phyloP scores from a whole-genome alignment of 2,329 filamentous ascomycete genomes.

The Fusarium neocosmosporiellum region DNA sequence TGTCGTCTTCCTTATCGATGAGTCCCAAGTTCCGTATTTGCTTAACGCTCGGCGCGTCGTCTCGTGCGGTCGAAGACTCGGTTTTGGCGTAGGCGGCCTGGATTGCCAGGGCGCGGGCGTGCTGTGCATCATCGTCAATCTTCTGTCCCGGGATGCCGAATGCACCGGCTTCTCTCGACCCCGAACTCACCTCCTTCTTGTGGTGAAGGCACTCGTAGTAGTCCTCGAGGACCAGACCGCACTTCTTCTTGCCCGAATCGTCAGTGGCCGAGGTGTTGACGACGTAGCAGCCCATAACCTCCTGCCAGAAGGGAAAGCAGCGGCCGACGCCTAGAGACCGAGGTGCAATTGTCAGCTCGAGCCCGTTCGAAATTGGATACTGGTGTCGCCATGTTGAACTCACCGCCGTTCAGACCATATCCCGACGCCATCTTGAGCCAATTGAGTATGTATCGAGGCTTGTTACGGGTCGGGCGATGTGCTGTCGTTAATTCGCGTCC shows the following conservation, averaged over 20 bases:
- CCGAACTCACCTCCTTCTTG: constrained; percentile 87
- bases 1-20: constrained; percentile 85
- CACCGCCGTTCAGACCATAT: constrained; percentile 84
- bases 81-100: constrained; percentile 88
- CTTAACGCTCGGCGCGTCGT: constrained; percentile 83
- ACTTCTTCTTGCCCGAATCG: constrained; percentile 86
- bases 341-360: constrained; percentile 39
- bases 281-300: constrained; percentile 97
- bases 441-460: constrained; percentile 44
- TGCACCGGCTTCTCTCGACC: not conserved
- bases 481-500: constrained; percentile 38
- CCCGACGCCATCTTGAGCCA: constrained; percentile 77
- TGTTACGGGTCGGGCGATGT: constrained; percentile 37
- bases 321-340: constrained; percentile 68
- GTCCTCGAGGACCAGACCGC: constrained; percentile 86
- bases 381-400: constrained; percentile 46
- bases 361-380: not conserved
- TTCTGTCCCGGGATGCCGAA: not conserved
- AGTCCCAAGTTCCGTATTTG: constrained; percentile 90
- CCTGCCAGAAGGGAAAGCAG: constrained; percentile 99
- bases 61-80: constrained; percentile 78
- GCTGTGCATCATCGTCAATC: constrained; percentile 62
- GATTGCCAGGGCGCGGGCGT: constrained; percentile 79
- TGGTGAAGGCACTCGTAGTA: constrained; percentile 99
- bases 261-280: constrained; percentile 88